phyloP scores from a whole-genome alignment of 2,329 filamentous ascomycete species.

The Pseudodiploospora longispora region DNA sequence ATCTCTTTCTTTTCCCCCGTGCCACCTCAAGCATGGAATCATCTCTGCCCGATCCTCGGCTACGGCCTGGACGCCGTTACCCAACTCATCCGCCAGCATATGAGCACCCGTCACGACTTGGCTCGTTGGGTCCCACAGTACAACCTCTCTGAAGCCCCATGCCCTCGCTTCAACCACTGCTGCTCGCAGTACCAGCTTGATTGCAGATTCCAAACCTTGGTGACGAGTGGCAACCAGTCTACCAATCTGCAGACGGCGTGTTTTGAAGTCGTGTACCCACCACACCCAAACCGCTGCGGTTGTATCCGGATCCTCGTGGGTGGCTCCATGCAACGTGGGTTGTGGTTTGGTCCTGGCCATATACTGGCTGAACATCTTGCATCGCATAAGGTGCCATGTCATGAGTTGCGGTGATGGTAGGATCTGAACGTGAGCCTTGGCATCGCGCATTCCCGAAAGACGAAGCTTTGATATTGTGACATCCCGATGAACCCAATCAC shows the following conservation, averaged over 20 bases:
- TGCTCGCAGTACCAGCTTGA: conserved; percentile 22
- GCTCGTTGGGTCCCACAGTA: conserved; percentile 28
- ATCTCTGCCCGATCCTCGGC: conserved; percentile 23
- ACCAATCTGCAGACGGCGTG: conserved; percentile 11
- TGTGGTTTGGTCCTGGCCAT: conserved; percentile 8
- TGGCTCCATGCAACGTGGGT: conserved; percentile 3
- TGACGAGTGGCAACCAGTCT: conserved; percentile 10
- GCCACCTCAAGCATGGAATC: conserved; percentile 29
- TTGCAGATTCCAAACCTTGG: conserved; percentile 15
- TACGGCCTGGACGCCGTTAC: conserved; percentile 20
- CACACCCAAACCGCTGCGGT: conserved; percentile 20
- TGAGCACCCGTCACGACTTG: conserved; percentile 20
- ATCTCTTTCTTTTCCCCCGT: conserved; percentile 16
- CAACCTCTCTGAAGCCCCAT: conserved; percentile 24
- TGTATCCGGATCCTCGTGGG: conserved; percentile 2
- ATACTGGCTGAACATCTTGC: conserved; percentile 13
- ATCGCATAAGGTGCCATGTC: conserved; percentile 25
- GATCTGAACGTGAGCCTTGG: conserved; percentile 25
- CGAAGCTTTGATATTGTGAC: conserved; percentile 17
- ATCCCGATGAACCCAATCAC: conserved; percentile 1
- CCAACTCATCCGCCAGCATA: conserved; percentile 28
- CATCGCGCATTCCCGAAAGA: conserved; percentile 14
- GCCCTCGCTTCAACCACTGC: conserved; percentile 24
- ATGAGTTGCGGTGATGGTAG: conserved; percentile 21
- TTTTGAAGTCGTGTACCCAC: conserved; percentile 28